Evolutionary conservation across 768 basidiomycete species (phyloP), one percentile per base, ranked within the genome.

Genomic region (Suillus cothurnatus): DNA sequence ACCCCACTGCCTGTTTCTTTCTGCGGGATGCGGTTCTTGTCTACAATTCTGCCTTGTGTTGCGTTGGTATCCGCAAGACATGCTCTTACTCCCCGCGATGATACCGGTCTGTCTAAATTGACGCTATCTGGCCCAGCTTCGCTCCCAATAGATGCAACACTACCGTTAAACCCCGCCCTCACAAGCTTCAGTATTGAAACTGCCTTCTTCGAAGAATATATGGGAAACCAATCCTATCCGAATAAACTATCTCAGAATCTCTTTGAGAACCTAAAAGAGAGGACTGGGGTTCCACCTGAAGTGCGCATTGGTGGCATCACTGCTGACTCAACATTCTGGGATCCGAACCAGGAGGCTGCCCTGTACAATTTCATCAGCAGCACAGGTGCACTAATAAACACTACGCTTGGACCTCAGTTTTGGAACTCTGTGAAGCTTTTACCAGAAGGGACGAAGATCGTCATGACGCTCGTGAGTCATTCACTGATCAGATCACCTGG

Each of bases 181-280:
- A 83, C 79, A 31, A 84, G 84, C 63, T 86, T 86, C 73, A 85
- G 84, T 67, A 81, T 86, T 58, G 84, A 86, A 73, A 85, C 82
- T 0, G 84, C 84, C 1, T 85, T 82, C 67, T 84, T 85, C 62
- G 82, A 83, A 61, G 80, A 80, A 63, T 85, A 80, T 66, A 69
- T 84, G 14, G 85, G 84, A 11, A 86, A 86, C 65, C 68, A 67
- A 9, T 75, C 80, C 28, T 65, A 71, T 61, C 83, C 84, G 1
- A 85, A 85, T 66, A 67, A 69, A 5, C 70, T 85, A 11, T 82
- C 84, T 4, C 74, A 75, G 53, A 78, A 80, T 55, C 70, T 85
- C 39, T 76, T 86, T 28, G 75, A 81, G 58, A 84, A 85, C 66
- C 71, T 86, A 26, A 77, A 77, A 55, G 72, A 74, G 23, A 80